These are phyloP conservation scores for Ganoderma lucidum DNA, from an alignment of 1,284 basidiomycete species.

Conservation along the genomic window DNA sequence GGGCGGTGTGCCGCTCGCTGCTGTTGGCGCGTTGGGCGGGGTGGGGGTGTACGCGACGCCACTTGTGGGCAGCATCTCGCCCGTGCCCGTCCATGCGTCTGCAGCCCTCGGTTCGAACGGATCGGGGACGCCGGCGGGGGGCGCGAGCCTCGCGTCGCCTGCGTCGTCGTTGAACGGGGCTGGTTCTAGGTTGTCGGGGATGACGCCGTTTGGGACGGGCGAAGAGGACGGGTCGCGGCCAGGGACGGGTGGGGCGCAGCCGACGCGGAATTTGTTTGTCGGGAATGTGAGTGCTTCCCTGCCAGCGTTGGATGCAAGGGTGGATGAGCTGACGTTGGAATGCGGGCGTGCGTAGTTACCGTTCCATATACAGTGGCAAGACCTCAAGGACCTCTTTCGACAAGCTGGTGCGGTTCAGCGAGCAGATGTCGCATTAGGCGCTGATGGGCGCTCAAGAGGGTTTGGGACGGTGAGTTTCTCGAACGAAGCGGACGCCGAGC, in stretches of 20 bases:
- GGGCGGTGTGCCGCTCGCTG: slow-evolving; percentile 9
- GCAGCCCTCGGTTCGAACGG: slow-evolving; percentile 22
- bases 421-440: slow-evolving; percentile 87
- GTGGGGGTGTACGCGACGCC: slow-evolving; percentile 27
- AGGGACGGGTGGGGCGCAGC: slow-evolving; percentile 26
- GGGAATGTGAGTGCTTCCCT: slow-evolving; percentile 55
- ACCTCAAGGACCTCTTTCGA: slow-evolving; percentile 92
- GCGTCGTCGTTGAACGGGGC: slow-evolving; percentile 13
- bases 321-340: background rate
- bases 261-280: slow-evolving; percentile 71
- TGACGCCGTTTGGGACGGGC: slow-evolving; percentile 21
- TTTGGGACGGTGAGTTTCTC: slow-evolving; percentile 91
- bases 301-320: no score
- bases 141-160: slow-evolving; percentile 22
- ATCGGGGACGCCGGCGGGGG: slow-evolving; percentile 7
- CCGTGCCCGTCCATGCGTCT: slow-evolving; percentile 9
- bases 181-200: slow-evolving; percentile 12
- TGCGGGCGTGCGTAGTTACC: slow-evolving; percentile 71
- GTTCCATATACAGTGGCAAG: slow-evolving; percentile 97
- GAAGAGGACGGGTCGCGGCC: slow-evolving; percentile 30
- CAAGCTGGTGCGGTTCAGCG: slow-evolving; percentile 88
- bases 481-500: slow-evolving; percentile 84
- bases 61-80: slow-evolving; percentile 22
- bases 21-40: slow-evolving; percentile 12
- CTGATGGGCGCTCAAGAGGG: slow-evolving; percentile 86